Conservation (phyloP, 495 filamentous ascomycete species). For the Neurospora tetrasperma region DNA sequence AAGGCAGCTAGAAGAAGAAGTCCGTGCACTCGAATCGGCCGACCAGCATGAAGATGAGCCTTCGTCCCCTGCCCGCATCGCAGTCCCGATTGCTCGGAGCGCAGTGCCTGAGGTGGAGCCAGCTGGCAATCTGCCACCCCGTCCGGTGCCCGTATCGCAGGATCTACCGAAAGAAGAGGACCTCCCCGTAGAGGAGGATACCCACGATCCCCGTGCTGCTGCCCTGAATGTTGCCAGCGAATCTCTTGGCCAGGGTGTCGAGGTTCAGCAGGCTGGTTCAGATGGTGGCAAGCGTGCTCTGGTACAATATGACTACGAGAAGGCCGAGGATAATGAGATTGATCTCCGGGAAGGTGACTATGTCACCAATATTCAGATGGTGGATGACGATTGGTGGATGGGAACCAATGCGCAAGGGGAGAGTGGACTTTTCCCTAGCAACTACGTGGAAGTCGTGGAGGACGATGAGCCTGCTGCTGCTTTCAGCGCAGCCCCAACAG, state of each 20-base stretch:
- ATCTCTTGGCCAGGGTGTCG: constrained; percentile 21
- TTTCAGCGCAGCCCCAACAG: constrained; percentile 19
- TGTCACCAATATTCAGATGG: constrained; percentile 95
- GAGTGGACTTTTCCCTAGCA: constrained; percentile 85
- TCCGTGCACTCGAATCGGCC: constrained; percentile 30
- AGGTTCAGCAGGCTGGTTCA: constrained; percentile 16
- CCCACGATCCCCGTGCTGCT: constrained; percentile 53
- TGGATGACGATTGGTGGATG: constrained; percentile 97
- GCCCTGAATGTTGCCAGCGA: constrained; percentile 43
- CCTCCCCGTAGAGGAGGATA: constrained; percentile 49
- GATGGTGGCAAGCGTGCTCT: constrained; percentile 57
- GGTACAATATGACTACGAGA: constrained; percentile 92
- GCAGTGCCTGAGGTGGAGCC: constrained; percentile 43
- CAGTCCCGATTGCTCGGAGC: constrained; percentile 69
- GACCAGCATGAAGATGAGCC: constrained; percentile 28
- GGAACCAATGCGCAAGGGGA: constrained; percentile 75
- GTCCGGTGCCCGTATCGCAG: constrained; percentile 42
- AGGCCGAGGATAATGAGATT: constrained; percentile 92
- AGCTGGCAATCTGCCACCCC: constrained; percentile 37
- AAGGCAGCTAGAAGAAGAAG: constrained; percentile 25
- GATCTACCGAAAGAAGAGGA: constrained; percentile 53
- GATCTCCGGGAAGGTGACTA: constrained; percentile 83
- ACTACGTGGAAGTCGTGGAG: constrained; percentile 84
- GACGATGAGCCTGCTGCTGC: constrained; percentile 30
- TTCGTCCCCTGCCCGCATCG: constrained; percentile 73